These are phyloP conservation scores for Solanum neorickii DNA, from an alignment of 257 asterid genomes.

Conservation along the genomic window DNA sequence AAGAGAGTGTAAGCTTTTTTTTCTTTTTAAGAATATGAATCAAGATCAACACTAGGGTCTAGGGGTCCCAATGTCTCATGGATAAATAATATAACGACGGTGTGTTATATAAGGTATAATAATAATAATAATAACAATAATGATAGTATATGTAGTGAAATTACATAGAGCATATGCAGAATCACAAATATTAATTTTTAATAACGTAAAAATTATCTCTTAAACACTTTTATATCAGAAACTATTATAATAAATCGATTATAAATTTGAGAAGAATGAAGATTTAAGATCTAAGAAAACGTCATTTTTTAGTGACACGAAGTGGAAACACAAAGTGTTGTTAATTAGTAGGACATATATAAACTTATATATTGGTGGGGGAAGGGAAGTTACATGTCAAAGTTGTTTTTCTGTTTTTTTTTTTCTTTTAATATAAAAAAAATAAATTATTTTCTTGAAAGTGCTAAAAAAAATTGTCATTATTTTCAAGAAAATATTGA, in stretches of 20 bases:
- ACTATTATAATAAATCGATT: background rate
- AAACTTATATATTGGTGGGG: background rate
- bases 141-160: too few species aligned
- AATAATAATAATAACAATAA: too few species aligned
- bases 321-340: background rate
- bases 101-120: too few species aligned
- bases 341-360: background rate
- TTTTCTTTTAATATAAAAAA: background rate
- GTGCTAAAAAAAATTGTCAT: background rate
- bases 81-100: background rate
- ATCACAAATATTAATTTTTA: too few species aligned
- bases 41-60: constrained; percentile 31
- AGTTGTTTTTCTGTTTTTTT: background rate
- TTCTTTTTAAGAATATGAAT: constrained; percentile 28
- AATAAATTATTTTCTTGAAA: background rate
- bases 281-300: background rate
- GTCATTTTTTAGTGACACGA: background rate
- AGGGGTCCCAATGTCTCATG: constrained; percentile 33
- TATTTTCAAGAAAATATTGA: background rate
- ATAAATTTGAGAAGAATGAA: background rate
- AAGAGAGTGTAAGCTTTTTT: constrained; percentile 22
- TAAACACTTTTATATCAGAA: rapidly evolving
- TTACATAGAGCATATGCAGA: too few species aligned
- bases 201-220: too few species aligned
- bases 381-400: background rate